Conservation (phyloP, 2,329 filamentous ascomycete species). For the Ceratocystis smalleyi region DNA sequence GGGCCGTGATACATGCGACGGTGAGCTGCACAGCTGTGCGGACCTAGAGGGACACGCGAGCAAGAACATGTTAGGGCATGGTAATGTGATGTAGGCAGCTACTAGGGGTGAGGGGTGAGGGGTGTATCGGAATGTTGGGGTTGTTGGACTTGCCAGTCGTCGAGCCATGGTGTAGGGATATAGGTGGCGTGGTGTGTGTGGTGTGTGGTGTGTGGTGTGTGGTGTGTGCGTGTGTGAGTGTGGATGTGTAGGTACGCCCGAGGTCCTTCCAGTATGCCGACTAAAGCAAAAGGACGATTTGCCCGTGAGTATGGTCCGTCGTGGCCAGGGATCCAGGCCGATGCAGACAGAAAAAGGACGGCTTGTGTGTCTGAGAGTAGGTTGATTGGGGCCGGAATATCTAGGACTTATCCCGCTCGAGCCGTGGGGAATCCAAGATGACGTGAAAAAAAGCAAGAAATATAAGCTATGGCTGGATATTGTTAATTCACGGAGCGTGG, state of each 20-base stretch:
- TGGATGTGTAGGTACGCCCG: no score
- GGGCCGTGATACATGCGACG: conserved; percentile 46
- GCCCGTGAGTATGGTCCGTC: neutral
- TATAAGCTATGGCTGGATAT: neutral
- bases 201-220: no score
- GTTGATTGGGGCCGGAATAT: neutral
- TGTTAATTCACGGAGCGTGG: neutral
- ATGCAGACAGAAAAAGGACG: neutral
- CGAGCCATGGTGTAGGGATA: conserved; percentile 11
- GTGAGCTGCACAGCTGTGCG: conserved; percentile 62
- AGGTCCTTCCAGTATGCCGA: neutral
- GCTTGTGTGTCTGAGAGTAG: neutral
- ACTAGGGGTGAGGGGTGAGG: neutral
- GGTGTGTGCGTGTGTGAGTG: no score
- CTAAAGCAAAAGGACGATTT: neutral
- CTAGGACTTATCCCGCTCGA: neutral
- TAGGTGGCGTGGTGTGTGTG: no score
- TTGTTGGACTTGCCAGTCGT: conserved; percentile 7
- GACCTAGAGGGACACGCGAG: conserved; percentile 27
- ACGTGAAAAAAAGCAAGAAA: neutral
- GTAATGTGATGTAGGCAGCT: neutral
- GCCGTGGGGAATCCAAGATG: neutral
- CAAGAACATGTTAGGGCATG: neutral
- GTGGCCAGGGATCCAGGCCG: neutral
- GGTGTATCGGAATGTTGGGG: neutral